These are phyloP conservation scores for Ceratobasidium sp. DNA, from an alignment of 1,284 basidiomycete species.

Conservation along the genomic window DNA sequence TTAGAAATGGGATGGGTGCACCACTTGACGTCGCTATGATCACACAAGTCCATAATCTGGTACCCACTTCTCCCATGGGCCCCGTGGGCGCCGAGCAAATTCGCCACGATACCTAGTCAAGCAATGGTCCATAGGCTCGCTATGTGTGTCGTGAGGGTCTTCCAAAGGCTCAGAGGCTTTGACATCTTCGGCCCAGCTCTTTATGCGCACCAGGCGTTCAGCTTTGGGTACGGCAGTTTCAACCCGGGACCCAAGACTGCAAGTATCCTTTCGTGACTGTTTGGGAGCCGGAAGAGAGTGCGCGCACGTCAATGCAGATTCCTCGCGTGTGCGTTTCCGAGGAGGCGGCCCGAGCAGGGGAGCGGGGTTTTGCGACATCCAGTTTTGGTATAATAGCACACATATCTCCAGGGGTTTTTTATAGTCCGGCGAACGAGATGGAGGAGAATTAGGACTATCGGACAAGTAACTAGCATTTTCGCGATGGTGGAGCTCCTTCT, in stretches of 20 bases:
- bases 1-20: neutral
- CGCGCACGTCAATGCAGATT: neutral
- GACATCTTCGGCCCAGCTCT: neutral
- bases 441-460: neutral
- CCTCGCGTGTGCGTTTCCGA: neutral
- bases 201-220: neutral
- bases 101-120: neutral
- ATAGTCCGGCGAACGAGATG: neutral
- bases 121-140: neutral
- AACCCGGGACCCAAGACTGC: neutral
- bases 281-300: neutral
- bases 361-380: neutral
- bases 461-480: neutral
- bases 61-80: neutral
- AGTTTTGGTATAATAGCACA: neutral
- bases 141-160: neutral
- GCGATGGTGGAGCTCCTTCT: neutral
- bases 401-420: neutral
- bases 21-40: neutral
- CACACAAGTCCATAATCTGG: neutral
- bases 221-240: neutral
- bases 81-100: neutral
- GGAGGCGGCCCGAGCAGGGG: neutral
- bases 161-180: neutral
- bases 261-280: neutral